Base-by-base conservation (phyloP, 2,329 filamentous ascomycete species). In the Ascochyta koolunga region DNA sequence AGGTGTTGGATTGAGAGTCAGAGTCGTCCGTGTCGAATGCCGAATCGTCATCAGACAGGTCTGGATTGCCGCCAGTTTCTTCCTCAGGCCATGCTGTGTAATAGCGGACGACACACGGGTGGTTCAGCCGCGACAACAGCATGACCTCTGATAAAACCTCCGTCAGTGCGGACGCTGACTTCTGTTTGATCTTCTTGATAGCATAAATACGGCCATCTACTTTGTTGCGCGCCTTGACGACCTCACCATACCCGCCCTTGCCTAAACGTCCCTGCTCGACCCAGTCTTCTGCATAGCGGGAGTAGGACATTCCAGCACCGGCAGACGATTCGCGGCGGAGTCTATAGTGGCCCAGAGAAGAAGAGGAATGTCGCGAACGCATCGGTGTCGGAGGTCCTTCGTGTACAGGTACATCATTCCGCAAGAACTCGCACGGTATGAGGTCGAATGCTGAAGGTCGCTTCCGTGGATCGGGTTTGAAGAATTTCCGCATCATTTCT, bases 81-180 rank as follows among this genome's bases (percentile, higher is more conserved):
- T 93, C 88, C 72, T 98, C 93, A 1, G 95, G 85, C 95, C 95
- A 99, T 2, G 95, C 93, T 49, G 92, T 93, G 75, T 93, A 97
- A 73, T 99, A 99, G 39, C 95, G 87, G 53, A 97, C 91, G 16
- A 89, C 85, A 62, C 87, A 87, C 3, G 93, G 93, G 73, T 98
- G 93, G 66, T 96, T 97, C 51, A 99, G 83, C 55, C 91, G 86
- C n/a, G 93, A 96, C 15, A 99, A 80, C 8, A 98, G 78, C 71
- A 93, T 89, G 35, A 97, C 93, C 73, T 95, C 90, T 49, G 90
- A 91, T 22, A 93, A 73, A 11, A 93, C 87, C 69, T 96, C 90
- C 0, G 89, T 93, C 33, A 98, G 80, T 5, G 82, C 80, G 10
- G 87, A 83, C 22, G 89, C 84, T 1, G 91, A 91, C 45, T 88